Percentiles rank a stretch among this genome's conserved stretches.
These are phyloP conservation scores for Entonaema liquescens DNA, from an alignment of 495 filamentous ascomycete species.

Conservation along the genomic window DNA sequence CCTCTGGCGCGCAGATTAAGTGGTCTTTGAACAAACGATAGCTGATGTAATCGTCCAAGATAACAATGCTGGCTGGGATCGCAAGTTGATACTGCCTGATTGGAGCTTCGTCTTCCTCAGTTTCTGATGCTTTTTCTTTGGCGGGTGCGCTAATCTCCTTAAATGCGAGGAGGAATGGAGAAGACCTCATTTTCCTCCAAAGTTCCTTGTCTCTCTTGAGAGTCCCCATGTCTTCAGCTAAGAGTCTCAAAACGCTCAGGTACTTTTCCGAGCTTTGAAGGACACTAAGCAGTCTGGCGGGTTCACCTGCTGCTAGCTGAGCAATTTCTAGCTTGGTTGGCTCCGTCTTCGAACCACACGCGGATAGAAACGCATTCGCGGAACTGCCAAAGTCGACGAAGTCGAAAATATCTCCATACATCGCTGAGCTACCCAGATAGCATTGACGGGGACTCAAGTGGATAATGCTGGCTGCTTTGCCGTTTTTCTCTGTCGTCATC, in stretches of 20 bases:
- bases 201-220: conserved; percentile 83
- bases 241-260: conserved; percentile 75
- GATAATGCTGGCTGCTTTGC: conserved; percentile 41
- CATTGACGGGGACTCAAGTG: conserved; percentile 70
- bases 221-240: conserved; percentile 72
- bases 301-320: conserved; percentile 76
- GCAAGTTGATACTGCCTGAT: conserved; percentile 82
- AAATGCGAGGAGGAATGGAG: conserved; percentile 80
- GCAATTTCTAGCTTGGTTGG: conserved; percentile 88
- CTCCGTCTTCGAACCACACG: conserved; percentile 87
- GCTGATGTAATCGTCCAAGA: conserved; percentile 86
- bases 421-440: conserved; percentile 77
- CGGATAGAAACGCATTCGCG: conserved; percentile 86
- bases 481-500: conserved; percentile 32
- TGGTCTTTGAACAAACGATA: conserved; percentile 84
- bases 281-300: conserved; percentile 76
- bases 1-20: conserved; percentile 84
- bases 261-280: conserved; percentile 87
- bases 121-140: conserved; percentile 59
- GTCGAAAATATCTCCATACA: conserved; percentile 90
- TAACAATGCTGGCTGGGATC: conserved; percentile 72
- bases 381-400: conserved; percentile 92
- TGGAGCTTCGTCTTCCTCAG: conserved; percentile 73
- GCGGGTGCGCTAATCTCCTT: conserved; percentile 69
- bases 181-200: conserved; percentile 75